Base-by-base conservation (phyloP, 176 grass and related monocot species). In the bread wheat (Triticum aestivum) region DNA sequence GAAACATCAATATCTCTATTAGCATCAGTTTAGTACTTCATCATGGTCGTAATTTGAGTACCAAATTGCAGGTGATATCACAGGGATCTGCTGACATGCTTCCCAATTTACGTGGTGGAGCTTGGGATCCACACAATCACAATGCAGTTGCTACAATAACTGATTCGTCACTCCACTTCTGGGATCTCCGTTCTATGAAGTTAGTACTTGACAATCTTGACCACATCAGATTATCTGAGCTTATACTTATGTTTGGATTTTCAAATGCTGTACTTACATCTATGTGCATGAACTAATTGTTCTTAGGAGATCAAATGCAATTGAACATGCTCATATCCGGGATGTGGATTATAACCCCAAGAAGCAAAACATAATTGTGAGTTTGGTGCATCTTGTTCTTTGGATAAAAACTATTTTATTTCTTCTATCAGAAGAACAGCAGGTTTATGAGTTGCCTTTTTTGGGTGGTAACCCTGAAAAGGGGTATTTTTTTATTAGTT, bases 161-260 rank as follows among this genome's bases (percentile, higher is more conserved):
- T 87, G 94, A 96, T 85, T 99, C 94, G 3, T 94, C 94, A 74
- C 85, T 99, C 80, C 92, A 91, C 54, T 96, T 84, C 85, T 99
- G 97, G 94, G 97, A 99, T 94, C 87, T 99, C 20, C 93, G 97
- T 39, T 90, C 97, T 73, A 96, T 99, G 97, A 91, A 94, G 97
- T 96, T 90, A 91, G 39, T 81, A 77, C 52, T 64, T 65, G 20
- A n/a, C 9, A 79, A 85, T 77, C 81, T 75, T 91, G 61, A 62
- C 29, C 62, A 62, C 67, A 74, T 70, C 32, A 8, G 41, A 84
- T 69, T 88, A 42, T 54, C 13, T 79, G 58, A 84, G 58, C 4
- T 85, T 35, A 26, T 85, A n/a, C 68, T 39, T 80, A 37, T 79
- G 73, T 88, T 58, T 75, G 70, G 52, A 32, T 81, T 44, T 23